Evolutionary conservation across 2,329 filamentous ascomycete genomes (phyloP).

Genomic region (Helicocarpus griseus): DNA sequence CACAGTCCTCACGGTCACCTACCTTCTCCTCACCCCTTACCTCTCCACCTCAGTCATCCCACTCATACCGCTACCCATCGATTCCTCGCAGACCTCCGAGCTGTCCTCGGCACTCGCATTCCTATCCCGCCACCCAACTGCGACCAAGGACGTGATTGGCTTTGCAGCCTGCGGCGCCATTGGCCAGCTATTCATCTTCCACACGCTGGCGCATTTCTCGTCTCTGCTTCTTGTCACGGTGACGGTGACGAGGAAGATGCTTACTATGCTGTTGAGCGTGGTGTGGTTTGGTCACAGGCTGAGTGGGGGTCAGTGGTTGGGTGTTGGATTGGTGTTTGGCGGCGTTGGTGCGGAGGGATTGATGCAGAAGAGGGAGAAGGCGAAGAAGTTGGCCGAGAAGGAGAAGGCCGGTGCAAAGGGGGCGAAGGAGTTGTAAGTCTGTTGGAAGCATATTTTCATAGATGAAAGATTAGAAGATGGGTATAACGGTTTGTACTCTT

Average conservation of each 20-base stretch:
- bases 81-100: constrained; percentile 57
- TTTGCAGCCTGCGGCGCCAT: constrained; percentile 86
- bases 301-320: constrained; percentile 83
- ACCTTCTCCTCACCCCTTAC: constrained; percentile 70
- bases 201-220: constrained; percentile 86
- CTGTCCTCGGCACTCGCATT: constrained; percentile 71
- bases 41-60: constrained; percentile 58
- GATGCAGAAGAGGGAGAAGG: constrained; percentile 74
- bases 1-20: constrained; percentile 64
- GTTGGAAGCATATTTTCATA: neutral
- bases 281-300: constrained; percentile 87
- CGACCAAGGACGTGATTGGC: constrained; percentile 78
- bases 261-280: constrained; percentile 96
- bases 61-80: constrained; percentile 54
- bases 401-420: constrained; percentile 14
- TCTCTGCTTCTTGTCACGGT: constrained; percentile 89
- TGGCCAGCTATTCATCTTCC: constrained; percentile 96
- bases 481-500: neutral
- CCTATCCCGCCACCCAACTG: constrained; percentile 65
- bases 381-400: constrained; percentile 62
- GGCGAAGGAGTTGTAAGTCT: neutral
- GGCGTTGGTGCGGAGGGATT: constrained; percentile 85
- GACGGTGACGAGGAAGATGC: constrained; percentile 96
- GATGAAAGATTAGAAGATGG: neutral
- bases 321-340: constrained; percentile 86